These are phyloP conservation scores for Neonectria neomacrospora DNA, from an alignment of 2,329 filamentous ascomycete species.

Conservation along the genomic window DNA sequence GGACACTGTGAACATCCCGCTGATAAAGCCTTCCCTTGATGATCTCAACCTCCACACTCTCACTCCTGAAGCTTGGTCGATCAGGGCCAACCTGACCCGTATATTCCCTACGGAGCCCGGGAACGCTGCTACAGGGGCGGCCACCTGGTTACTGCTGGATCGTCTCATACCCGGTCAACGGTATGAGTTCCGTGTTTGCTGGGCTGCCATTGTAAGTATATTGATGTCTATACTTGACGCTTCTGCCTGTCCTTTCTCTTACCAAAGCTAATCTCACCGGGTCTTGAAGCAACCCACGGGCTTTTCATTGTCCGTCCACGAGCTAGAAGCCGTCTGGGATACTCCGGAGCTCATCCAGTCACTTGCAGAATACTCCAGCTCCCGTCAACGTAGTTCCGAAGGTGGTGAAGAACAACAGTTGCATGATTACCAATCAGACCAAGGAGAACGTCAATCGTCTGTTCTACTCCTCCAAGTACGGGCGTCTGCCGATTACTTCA, in stretches of 20 bases:
- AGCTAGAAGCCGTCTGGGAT: conserved; percentile 69
- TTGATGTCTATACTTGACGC: conserved; percentile 9
- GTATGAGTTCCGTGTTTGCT: conserved; percentile 94
- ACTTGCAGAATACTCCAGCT: conserved; percentile 69
- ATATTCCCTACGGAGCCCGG: conserved; percentile 69
- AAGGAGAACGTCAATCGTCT: conserved; percentile 54
- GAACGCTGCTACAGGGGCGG: conserved; percentile 62
- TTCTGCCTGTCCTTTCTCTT: not conserved
- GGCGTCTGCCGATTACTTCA: conserved; percentile 87
- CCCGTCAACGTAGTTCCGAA: conserved; percentile 53
- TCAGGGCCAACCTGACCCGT: conserved; percentile 74
- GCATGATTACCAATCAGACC: conserved; percentile 14
- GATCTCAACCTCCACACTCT: conserved; percentile 73
- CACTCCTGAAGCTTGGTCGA: conserved; percentile 63
- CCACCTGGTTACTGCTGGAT: conserved; percentile 84
- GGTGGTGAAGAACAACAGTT: conserved; percentile 21
- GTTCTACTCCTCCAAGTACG: conserved; percentile 78
- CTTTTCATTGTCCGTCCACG: conserved; percentile 76
- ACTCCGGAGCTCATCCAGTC: conserved; percentile 72
- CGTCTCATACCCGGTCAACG: conserved; percentile 75
- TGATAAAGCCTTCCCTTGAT: conserved; percentile 53
- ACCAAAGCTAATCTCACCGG: conserved; percentile 14
- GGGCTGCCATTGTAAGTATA: conserved; percentile 84
- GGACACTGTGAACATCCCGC: conserved; percentile 63
- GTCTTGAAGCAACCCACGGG: conserved; percentile 80